Evolutionary conservation across 2,329 filamentous ascomycete genomes (phyloP), one percentile per base, ranked within the genome.

Genomic region (Spiromastix sp.): DNA sequence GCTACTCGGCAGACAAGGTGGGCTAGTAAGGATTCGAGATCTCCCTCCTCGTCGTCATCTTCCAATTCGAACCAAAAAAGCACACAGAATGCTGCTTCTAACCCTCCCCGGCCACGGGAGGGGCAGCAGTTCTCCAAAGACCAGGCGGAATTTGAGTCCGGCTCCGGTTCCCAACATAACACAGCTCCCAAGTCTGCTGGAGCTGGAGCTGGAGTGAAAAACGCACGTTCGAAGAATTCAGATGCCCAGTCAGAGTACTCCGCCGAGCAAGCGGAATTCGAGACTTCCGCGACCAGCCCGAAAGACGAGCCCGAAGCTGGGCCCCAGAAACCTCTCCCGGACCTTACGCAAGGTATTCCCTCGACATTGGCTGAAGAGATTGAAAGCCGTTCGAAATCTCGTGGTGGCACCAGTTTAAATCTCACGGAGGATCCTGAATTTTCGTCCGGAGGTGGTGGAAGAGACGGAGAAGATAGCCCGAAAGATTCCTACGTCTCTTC

Each of bases 271-370:
- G 49, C 56, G 22, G 52, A 59, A 47, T 44, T 55, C 18, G 51
- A 55, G 53, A n/a, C n/a, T n/a, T 63, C 41, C 51, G 62, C 46
- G 41, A 49, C 35, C 49, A 40, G 47, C 55, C 42, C 54, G 9
- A 37, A 37, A 24, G 34, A 33, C 25, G 18, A 44, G 43, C 28
- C 42, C 44, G 24, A 42, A 51, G 40, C 49, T 32, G 46, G 31
- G 46, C 67, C 76, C 16, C 68, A 74, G 34, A 72, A 79, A 50
- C 79, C 84, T 35, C 74, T 95, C 9, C 89, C 89, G 35, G 87
- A 96, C 55, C 70, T 96, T 29, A 91, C 85, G n/a, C 80, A 89
- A 52, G 89, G 89, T 44, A 93, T 96, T 43, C 89, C 89, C 0
- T 94, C 87, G 2, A 94, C 87, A 1, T 71, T 95, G 37, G 83